Conservation (phyloP, 2,329 filamentous ascomycete genomes). For the Apiospora marii region DNA sequence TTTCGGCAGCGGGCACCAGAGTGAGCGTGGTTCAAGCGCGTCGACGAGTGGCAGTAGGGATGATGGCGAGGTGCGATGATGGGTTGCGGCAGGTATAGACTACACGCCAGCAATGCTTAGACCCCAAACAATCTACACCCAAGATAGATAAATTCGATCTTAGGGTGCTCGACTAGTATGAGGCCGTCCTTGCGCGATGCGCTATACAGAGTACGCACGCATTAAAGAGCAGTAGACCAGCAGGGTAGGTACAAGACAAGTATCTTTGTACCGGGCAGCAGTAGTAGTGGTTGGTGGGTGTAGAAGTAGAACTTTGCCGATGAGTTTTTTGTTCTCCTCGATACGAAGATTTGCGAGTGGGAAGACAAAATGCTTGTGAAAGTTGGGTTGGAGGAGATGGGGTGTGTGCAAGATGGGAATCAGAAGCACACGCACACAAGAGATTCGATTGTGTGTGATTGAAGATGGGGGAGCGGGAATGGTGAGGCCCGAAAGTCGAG, state of each 20-base stretch:
- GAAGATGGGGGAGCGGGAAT: conserved; percentile 19
- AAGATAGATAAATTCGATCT: conserved; percentile 20
- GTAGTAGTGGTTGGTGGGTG: conserved; percentile 2
- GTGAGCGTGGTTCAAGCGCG: conserved; percentile 19
- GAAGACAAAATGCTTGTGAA: conserved; percentile 18
- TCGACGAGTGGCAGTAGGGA: conserved; percentile 14
- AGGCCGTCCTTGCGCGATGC: conserved; percentile 21
- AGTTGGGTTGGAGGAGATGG: conserved; percentile 13
- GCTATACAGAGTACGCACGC: conserved; percentile 14
- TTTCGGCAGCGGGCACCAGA: conserved; percentile 21
- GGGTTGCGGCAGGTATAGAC: conserved; percentile 11
- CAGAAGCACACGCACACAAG: conserved; percentile 12
- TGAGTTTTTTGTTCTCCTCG: conserved; percentile 12
- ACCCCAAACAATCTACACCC: conserved; percentile 16
- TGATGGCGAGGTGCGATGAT: conserved; percentile 20
- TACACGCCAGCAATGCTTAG: conserved; percentile 18
- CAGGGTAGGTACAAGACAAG: conserved; percentile 13
- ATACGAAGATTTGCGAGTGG: conserved; percentile 14
- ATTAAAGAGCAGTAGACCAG: conserved; percentile 11
- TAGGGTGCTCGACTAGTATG: conserved; percentile 18
- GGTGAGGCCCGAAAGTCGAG: conserved; percentile 4
- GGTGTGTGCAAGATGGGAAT: conserved; percentile 13
- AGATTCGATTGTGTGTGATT: conserved; percentile 20
- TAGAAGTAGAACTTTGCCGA: conserved; percentile 21
- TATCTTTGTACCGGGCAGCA: conserved; percentile 11